A percentile compares a stretch with the other conserved stretches of the same genome.
Conservation (phyloP, 2,329 filamentous ascomycete species). For the Anisogramma anomala region DNA sequence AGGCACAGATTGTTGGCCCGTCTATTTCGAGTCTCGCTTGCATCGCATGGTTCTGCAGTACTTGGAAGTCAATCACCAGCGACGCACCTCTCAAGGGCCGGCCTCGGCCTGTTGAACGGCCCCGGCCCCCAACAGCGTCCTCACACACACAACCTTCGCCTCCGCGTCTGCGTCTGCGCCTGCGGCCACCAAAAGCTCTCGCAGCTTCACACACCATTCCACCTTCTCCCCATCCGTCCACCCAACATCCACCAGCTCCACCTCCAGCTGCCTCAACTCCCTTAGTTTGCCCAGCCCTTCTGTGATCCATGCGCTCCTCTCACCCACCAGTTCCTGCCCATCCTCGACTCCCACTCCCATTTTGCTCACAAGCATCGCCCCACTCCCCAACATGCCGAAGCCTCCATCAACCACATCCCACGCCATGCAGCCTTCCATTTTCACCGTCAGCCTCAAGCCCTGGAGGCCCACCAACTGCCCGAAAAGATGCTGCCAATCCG, state of each 20-base stretch:
- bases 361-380: too few species aligned
- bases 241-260: constrained; percentile 26
- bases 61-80: too few species aligned
- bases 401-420: constrained; percentile 10
- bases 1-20: too few species aligned
- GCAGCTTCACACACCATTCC: constrained; percentile 25
- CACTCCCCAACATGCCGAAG: too few species aligned
- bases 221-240: constrained; percentile 25
- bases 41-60: too few species aligned
- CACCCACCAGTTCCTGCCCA: background rate
- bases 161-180: constrained; percentile 20
- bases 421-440: constrained; percentile 13
- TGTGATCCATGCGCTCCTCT: constrained; percentile 20
- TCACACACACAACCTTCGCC: constrained; percentile 6
- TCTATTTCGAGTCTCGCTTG: too few species aligned
- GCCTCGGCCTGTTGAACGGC: too few species aligned
- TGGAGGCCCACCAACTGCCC: constrained; percentile 25
- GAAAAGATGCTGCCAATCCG: constrained; percentile 29
- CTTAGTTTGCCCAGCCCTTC: constrained; percentile 24
- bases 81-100: too few species aligned
- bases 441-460: constrained; percentile 30
- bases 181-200: background rate
- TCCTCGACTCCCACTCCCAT: constrained; percentile 5
- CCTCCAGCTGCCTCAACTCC: constrained; percentile 27
- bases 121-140: constrained; percentile 2